Evolutionary conservation across 139 green algal genomes (phyloP).

Genomic region (Astrephomene gubernaculifera): DNA sequence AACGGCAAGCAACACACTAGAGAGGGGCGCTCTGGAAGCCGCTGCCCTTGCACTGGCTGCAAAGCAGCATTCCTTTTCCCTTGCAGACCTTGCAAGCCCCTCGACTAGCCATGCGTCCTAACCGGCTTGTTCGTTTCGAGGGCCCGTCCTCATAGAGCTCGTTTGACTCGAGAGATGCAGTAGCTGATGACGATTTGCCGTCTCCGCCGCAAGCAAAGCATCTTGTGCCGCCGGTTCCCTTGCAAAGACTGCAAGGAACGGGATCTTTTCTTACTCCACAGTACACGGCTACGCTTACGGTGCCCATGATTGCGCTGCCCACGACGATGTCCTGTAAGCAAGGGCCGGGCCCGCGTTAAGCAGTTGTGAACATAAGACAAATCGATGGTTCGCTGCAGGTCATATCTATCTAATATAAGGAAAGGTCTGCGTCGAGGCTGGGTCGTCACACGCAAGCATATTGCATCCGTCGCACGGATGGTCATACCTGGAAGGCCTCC

Average conservation of each 20-base stretch:
- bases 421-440: too few species aligned
- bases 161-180: too few species aligned
- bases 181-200: constrained; percentile 5
- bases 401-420: too few species aligned
- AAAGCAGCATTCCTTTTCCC: constrained; percentile 58
- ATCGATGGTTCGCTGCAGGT: too few species aligned
- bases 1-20: too few species aligned
- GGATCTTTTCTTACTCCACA: constrained; percentile 61
- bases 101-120: too few species aligned
- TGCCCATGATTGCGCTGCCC: constrained; percentile 55
- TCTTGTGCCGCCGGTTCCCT: constrained; percentile 31
- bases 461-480: not conserved
- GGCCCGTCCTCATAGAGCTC: not conserved
- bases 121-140: too few species aligned
- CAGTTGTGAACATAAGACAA: too few species aligned
- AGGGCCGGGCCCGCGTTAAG: too few species aligned
- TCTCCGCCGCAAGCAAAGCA: constrained; percentile 59
- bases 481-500: constrained; percentile 20
- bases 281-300: constrained; percentile 56
- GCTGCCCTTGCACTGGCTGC: constrained; percentile 62
- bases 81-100: constrained; percentile 57
- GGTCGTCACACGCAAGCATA: too few species aligned
- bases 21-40: constrained; percentile 42
- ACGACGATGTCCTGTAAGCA: constrained; percentile 66
- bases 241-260: constrained; percentile 50